A percentile compares a stretch with the other conserved stretches of the same genome.
phyloP scores from a whole-genome alignment of 2,329 filamentous ascomycete species.

The Pseudogymnoascus sp. region DNA sequence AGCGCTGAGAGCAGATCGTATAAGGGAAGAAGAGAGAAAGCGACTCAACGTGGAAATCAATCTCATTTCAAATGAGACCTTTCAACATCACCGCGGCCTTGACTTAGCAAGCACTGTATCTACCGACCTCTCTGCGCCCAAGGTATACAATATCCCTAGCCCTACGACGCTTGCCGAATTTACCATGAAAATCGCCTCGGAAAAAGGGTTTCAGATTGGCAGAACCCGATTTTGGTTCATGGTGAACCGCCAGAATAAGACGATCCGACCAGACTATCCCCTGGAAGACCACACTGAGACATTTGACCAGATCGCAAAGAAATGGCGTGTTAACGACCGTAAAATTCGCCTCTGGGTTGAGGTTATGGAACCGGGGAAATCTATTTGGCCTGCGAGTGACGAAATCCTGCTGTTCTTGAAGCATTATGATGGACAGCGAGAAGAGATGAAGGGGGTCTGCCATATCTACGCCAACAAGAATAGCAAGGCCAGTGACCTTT shows the following conservation, averaged over 20 bases:
- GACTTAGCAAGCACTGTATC: conserved; percentile 67
- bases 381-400: conserved; percentile 61
- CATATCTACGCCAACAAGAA: conserved; percentile 82
- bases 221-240: conserved; percentile 88
- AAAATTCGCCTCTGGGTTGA: conserved; percentile 57
- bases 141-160: conserved; percentile 62
- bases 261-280: conserved; percentile 83
- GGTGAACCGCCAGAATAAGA: conserved; percentile 98
- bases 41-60: conserved; percentile 85
- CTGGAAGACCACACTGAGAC: conserved; percentile 70
- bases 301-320: conserved; percentile 52
- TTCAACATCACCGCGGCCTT: conserved; percentile 71
- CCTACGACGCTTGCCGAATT: conserved; percentile 69
- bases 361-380: conserved; percentile 56
- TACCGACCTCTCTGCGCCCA: conserved; percentile 59
- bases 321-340: conserved; percentile 34
- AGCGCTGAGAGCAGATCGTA: conserved; percentile 33
- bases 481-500: conserved; percentile 79
- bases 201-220: conserved; percentile 58
- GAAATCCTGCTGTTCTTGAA: conserved; percentile 83
- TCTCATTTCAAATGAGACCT: conserved; percentile 74
- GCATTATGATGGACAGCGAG: conserved; percentile 72
- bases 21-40: conserved; percentile 85
- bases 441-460: conserved; percentile 67
- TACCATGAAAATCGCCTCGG: conserved; percentile 58